Base-by-base conservation (phyloP, 179 eudicot genomes). In the Gypsophila paniculata region DNA sequence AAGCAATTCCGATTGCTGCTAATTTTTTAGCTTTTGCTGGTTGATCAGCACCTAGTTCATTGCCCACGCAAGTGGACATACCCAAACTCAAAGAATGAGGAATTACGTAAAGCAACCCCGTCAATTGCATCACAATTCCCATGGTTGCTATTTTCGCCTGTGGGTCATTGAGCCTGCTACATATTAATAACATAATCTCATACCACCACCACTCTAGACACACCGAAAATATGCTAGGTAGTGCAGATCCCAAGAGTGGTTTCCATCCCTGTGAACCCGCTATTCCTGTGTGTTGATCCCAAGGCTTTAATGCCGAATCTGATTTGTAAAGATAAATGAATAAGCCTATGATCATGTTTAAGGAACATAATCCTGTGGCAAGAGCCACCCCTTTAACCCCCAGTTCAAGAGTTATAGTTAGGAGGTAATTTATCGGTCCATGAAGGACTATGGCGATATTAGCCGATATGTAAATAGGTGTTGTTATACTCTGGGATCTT, bases 151-250 rank as follows among this genome's bases (percentile, higher is more conserved):
- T 63, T 18, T 57, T 72, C 29, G 49, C 38, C 25, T 72, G 34
- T 52, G 75, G 75, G n/a, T 72, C 32, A 0, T 72, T 36, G 5
- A 72, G 61, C 32, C 36, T 51, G 69, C 46, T 63, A 53, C 75
- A 72, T 52, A 72, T 49, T 62, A 62, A 52, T 34, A 72, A 51
- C 75, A 72, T 51, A 5, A 64, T 63, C 53, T 72, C 75, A 14
- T 72, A 72, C 75, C 75, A 72, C 75, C 75, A 72, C 75, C 75
- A 72, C 53, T 72, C 75, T 14, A 72, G 23, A 19, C 61, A 72
- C 17, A 72, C 75, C 1, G 69, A 72, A 18, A 63, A 52, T 8
- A 29, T 19, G 22, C 75, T 72, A 21, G 69, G 75, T 52, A 63
- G 7, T 63, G 75, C 51, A 6, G 62, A 52, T 51, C 10, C 36